Evolutionary conservation across 805 yeast species (phyloP), one percentile per base, ranked within the genome.

Genomic region (Candida pini): DNA sequence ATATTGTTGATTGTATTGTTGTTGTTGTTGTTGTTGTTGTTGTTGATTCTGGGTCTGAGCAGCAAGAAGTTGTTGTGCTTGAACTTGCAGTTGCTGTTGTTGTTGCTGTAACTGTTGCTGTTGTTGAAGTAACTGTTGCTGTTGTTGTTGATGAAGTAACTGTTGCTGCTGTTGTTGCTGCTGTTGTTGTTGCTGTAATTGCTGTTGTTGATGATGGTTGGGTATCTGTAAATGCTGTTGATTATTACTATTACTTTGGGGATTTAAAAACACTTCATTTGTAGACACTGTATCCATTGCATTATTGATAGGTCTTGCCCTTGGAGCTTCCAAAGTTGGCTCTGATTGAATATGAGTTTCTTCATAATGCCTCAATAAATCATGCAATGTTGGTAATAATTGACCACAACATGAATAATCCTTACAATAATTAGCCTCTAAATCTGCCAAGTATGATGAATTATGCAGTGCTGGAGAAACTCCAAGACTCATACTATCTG

Each of bases 371-470:
- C 92, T 77, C 43, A 92, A 69, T 41, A 92, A 68, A 57, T 92
- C 98, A 58, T 92, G 98, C 45, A 92, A 66, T 9, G 96, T 89
- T 21, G 97, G 97, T 41, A 92, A 70, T 28, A 81, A 66, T 54
- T 84, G 82, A 19, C 97, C 98, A 64, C 98, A 92, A 63, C 98
- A 92, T 33, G 87, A 78, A 62, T 92, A 92, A 64, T 92, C 98
- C 59, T 84, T 85, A 61, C 98, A 92, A 62, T 90, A 92, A 58
- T 89, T 89, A 8, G 96, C 95, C 61, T 90, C 98, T 39, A 90
- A 68, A 52, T 85, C 86, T 14, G 97, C 96, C 41, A 92, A 69
- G 57, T 90, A 92, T 7, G 92, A 75, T 18, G 90, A 76, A 39
- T 76, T 71, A 38, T 75, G 65, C 16, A 81, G 73, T 24, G 85